Base-by-base conservation (phyloP, 169 alveolate genomes). In the Plasmodium vivax region DNA sequence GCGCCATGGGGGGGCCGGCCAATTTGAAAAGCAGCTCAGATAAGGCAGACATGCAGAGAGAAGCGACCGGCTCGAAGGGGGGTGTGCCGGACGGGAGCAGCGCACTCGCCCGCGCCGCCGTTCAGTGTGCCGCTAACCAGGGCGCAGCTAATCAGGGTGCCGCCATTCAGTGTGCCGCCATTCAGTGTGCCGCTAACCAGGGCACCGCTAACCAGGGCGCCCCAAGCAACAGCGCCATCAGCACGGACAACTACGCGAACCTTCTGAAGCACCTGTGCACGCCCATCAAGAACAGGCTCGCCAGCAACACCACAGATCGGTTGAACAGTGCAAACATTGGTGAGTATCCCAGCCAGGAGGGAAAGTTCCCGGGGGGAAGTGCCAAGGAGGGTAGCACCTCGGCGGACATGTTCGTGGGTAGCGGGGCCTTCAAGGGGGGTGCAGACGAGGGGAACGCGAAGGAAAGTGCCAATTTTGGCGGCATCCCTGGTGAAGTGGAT, bases 241-340 rank as follows among this genome's bases (percentile, higher is more conserved):
- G 83, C 45, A 81, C 92, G 7, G 95, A 91, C 47, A 91, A 82
- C 74, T 91, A 91, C 54, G 95, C 92, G 0, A 80, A 91, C 71
- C n/a, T 91, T 2, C 58, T 91, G 27, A 91, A 91, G 62, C 92
- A 91, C 2, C 56, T 91, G 51, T 91, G 95, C 45, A 91, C 95
- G 6, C 95, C 95, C 4, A 71, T 91, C 5, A 91, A 91, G 16
- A 82, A 32, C 38, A 81, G 79, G 27, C 30, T 81, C 16, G 58
- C 47, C 1, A 73, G 45, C 9, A 91, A 30, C 51, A 38, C 16
- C 14, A 56, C 72, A 3, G 94, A 80, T 77, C 58, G 12, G 1
- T 36, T 90, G 19, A 91, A 45, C 7, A 72, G 51, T 45, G 16
- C 16, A 5, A 82, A 62, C 30, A n/a, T 41, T 9, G 83, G 83